Percentiles rank a stretch among this genome's conserved stretches.
phyloP scores from a whole-genome alignment of 495 filamentous ascomycete genomes.

The Penicillium daleae region DNA sequence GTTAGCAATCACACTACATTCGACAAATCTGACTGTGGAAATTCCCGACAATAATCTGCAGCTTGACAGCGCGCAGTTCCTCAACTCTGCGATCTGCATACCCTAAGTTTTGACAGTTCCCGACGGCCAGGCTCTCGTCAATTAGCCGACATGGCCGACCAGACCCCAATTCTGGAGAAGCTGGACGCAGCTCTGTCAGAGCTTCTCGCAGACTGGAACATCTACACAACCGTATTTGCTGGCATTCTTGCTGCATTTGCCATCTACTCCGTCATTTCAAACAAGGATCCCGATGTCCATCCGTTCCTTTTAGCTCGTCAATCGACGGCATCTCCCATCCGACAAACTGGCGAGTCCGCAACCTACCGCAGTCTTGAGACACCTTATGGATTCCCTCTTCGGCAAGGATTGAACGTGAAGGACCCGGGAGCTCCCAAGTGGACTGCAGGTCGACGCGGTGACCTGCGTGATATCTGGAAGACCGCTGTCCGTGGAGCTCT shows the following conservation, averaged over 20 bases:
- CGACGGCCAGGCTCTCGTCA: slow-evolving; percentile 13
- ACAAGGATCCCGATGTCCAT: slow-evolving; percentile 82
- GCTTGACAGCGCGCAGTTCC: not conserved
- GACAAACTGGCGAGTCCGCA: slow-evolving; percentile 82
- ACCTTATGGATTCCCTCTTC: slow-evolving; percentile 83
- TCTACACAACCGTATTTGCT: slow-evolving; percentile 69
- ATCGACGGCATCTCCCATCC: slow-evolving; percentile 72
- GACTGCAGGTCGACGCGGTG: slow-evolving; percentile 79
- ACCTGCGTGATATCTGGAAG: slow-evolving; percentile 92
- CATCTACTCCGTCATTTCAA: slow-evolving; percentile 63
- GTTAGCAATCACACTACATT: not conserved
- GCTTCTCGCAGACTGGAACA: slow-evolving; percentile 77
- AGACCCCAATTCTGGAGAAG: slow-evolving; percentile 56
- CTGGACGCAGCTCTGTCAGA: slow-evolving; percentile 70
- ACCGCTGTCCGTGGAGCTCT: slow-evolving; percentile 66
- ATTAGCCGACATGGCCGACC: slow-evolving; percentile 47
- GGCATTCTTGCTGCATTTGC: slow-evolving; percentile 62
- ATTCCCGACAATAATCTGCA: not conserved
- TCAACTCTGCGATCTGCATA: not conserved
- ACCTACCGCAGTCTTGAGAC: slow-evolving; percentile 77
- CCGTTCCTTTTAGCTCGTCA: slow-evolving; percentile 89
- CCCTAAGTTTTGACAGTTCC: not conserved
- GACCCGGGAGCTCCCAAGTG: slow-evolving; percentile 82
- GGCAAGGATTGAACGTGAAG: slow-evolving; percentile 81
- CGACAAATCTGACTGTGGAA: not conserved